Percentiles rank a stretch among this genome's conserved stretches.
Evolutionary conservation across 371 early-diverging fungal genomes (phyloP).

Genomic region (Apophysomyces sp.): DNA sequence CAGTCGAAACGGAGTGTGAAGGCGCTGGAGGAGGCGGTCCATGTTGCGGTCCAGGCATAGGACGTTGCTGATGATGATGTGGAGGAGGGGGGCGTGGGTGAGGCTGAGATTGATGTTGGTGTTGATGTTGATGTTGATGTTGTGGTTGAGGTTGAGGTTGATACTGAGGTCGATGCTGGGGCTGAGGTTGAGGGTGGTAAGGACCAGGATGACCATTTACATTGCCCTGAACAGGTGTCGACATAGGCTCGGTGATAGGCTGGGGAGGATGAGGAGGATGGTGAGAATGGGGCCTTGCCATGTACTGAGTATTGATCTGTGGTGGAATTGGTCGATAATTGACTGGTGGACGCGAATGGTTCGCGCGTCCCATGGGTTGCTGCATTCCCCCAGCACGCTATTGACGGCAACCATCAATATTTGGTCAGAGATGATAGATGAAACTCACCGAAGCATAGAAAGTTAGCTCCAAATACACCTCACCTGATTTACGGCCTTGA

Average conservation of each 20-base stretch:
- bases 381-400: background rate
- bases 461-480: background rate
- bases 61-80: background rate
- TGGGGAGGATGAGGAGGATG: background rate
- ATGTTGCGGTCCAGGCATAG: slow-evolving; percentile 1
- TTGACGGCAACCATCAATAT: background rate
- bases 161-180: too few species aligned
- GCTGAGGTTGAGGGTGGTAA: background rate
- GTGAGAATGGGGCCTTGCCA: background rate
- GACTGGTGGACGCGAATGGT: background rate
- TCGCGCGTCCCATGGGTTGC: background rate
- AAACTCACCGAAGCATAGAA: background rate
- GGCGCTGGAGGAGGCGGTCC: background rate
- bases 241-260: background rate
- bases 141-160: background rate
- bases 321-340: background rate
- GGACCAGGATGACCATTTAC: background rate
- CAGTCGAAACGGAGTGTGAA: background rate
- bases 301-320: background rate
- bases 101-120: too few species aligned
- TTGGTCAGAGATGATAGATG: background rate
- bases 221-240: background rate
- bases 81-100: background rate
- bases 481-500: background rate
- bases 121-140: too few species aligned